Evolutionary conservation across 2,329 filamentous ascomycete species (phyloP), one percentile per base, ranked within the genome.

Genomic region (Magnaporthiopsis rhizophila): DNA sequence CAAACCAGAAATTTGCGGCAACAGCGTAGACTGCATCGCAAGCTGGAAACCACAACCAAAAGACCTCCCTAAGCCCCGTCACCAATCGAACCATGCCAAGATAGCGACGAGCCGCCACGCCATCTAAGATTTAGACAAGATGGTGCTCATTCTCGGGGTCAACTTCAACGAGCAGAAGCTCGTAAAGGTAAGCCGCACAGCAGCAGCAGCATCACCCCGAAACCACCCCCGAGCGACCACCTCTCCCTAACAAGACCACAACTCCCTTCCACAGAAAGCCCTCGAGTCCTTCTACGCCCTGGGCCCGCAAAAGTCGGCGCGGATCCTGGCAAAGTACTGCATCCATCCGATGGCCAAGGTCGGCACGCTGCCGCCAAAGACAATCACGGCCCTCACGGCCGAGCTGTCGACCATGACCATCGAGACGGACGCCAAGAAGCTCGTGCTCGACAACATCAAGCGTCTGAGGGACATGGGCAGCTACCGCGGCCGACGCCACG

Each of bases 321-420:
- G 88, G 58, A 87, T 99, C 70, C 89, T 98, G 81, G 91, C 95
- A 69, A 93, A 91, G 72, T 89, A 92, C 79, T 88, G 89, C 71
- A 96, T 99, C 74, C 91, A 97, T 79, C 88, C 91, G 36, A 88
- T 86, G 65, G 90, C 91, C 69, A 90, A 88, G 72, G 82, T 98
- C 69, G 90, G 90, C 74, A 83, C 86, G 9, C 79, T 99, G 26
- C 83, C 86, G 59, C 86, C 88, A 66, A 87, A 89, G 74, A 93
- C 92, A 66, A 80, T 97, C 69, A 88, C 91, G 63, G 89, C 90
- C 63, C 81, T 99, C 66, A 95, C 90, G 28, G 89, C 89, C 62
- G 91, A 96, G 72, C 81, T 99, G 57, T 91, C 92, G 21, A 88
- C 87, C 64, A 93, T 99, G 91, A 96, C 90, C 66, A 91, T 98